A percentile compares a stretch with the other conserved stretches of the same genome.
Evolutionary conservation across 345 rosid genomes (phyloP).

Genomic region (Dipteronia dyeriana): DNA sequence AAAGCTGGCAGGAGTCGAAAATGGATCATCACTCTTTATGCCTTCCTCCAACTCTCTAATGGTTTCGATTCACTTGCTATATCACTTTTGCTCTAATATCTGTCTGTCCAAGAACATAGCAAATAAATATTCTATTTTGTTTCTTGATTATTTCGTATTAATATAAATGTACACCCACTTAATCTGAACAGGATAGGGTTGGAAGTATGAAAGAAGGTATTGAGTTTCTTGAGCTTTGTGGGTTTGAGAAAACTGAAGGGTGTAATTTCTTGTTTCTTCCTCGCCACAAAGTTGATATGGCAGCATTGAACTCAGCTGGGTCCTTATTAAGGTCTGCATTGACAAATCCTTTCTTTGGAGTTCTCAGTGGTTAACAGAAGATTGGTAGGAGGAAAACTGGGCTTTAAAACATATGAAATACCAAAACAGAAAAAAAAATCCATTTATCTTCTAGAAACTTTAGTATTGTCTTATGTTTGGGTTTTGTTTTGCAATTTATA

Average conservation of each 20-base stretch:
- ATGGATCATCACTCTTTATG: neutral
- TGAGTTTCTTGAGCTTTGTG: conserved; percentile 86
- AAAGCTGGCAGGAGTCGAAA: neutral
- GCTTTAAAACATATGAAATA: neutral
- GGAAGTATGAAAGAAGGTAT: conserved; percentile 57
- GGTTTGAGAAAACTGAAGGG: conserved; percentile 61
- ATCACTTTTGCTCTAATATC: neutral
- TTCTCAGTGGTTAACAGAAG: conserved; percentile 34
- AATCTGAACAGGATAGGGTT: conserved; percentile 53
- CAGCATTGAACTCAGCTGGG: conserved; percentile 53
- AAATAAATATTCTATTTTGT: neutral
- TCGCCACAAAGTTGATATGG: conserved; percentile 43
- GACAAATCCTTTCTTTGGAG: conserved; percentile 79
- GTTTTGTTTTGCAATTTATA: neutral
- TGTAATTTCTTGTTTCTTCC: conserved; percentile 54
- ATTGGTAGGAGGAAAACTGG: neutral
- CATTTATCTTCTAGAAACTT: neutral
- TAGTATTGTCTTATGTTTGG: neutral
- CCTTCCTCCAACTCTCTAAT: neutral
- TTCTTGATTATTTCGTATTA: neutral
- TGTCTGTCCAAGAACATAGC: neutral
- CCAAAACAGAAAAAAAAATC: neutral
- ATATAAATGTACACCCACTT: neutral
- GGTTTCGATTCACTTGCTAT: neutral
- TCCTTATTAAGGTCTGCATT: conserved; percentile 54